Evolutionary conservation across 179 eudicot species (phyloP).

Genomic region (Corrigiola litoralis): DNA sequence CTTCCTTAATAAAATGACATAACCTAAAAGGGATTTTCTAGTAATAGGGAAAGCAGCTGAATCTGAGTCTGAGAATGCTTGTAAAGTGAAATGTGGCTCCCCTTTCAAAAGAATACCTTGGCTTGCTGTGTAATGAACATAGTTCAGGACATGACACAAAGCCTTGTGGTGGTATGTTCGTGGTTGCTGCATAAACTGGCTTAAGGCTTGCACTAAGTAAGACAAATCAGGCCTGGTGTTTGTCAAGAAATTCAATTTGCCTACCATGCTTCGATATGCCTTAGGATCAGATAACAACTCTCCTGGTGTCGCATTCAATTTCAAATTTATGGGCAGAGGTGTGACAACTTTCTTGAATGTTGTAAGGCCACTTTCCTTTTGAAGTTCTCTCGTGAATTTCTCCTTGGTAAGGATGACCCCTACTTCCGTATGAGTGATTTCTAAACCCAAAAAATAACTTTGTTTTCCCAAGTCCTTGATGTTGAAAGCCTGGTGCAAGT

Average conservation of each 20-base stretch:
- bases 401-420: neutral
- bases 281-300: neutral
- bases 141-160: neutral
- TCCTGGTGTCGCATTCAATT: no score
- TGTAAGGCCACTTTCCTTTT: no score
- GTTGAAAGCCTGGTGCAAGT: no score
- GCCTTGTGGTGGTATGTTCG: neutral
- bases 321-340: no score
- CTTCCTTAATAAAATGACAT: no score
- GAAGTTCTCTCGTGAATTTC: no score
- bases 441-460: neutral
- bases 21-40: no score
- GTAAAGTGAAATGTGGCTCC: no score
- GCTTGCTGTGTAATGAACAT: neutral
- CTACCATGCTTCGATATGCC: neutral
- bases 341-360: no score
- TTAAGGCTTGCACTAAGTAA: neutral
- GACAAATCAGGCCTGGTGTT: neutral
- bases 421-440: neutral
- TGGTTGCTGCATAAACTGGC: neutral
- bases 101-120: no score
- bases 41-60: neutral
- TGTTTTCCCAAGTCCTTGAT: neutral
- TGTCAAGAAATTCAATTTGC: neutral
- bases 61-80: neutral